Evolutionary conservation across 192 early-diverging fungal species (phyloP).

Genomic region (Funneliformis mosseae): DNA sequence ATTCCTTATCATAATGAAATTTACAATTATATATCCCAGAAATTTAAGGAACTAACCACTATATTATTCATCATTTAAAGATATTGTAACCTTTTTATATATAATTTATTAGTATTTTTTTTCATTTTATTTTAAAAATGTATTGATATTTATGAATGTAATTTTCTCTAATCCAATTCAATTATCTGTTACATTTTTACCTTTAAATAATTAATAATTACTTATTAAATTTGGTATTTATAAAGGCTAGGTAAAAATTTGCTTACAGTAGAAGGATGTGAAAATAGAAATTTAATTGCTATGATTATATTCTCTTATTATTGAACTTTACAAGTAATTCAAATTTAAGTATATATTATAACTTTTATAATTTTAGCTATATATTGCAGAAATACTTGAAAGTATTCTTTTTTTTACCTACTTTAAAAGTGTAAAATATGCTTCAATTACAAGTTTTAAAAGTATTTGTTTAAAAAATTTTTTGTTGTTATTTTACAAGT

Average conservation of each 20-base stretch:
- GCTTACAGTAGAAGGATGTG: constrained; percentile 20
- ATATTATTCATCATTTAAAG: too few relatives aligned
- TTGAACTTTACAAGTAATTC: constrained; percentile 78
- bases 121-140: too few relatives aligned
- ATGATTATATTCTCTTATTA: constrained; percentile 70
- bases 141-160: too few relatives aligned
- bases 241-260: constrained; percentile 49
- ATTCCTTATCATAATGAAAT: too few relatives aligned
- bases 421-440: constrained; percentile 73
- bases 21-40: too few relatives aligned
- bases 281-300: constrained; percentile 58
- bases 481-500: constrained; percentile 64
- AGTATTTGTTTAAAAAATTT: constrained; percentile 76
- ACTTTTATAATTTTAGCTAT: constrained; percentile 79
- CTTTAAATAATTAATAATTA: too few relatives aligned
- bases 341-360: constrained; percentile 72
- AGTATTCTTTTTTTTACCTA: constrained; percentile 51
- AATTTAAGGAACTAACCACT: too few relatives aligned
- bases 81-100: too few relatives aligned
- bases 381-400: constrained; percentile 59
- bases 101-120: too few relatives aligned
- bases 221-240: background rate
- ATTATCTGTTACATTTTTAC: too few relatives aligned
- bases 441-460: constrained; percentile 79
- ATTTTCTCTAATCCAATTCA: too few relatives aligned